These are phyloP conservation scores for Nemania sp. DNA, from an alignment of 2,329 filamentous ascomycete species.

Conservation along the genomic window DNA sequence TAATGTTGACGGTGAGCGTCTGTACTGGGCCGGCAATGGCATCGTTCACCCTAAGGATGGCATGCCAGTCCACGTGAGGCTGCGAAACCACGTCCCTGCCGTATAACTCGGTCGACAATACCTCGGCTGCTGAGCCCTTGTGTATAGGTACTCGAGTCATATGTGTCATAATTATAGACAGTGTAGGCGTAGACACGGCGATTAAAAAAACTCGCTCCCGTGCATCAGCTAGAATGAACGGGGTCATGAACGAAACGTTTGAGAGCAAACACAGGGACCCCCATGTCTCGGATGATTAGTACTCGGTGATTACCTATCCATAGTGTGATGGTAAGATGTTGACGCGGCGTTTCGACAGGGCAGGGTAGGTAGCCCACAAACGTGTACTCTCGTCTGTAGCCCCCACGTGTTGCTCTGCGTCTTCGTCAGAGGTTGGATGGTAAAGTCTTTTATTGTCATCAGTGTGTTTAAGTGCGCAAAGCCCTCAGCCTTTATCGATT, in stretches of 20 bases:
- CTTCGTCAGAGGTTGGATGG: conserved; percentile 8
- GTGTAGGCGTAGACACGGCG: no score
- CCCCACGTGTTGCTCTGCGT: conserved; percentile 15
- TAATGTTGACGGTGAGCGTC: conserved; percentile 37
- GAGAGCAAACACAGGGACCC: no score
- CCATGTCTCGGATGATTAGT: no score
- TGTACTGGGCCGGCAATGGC: conserved; percentile 37
- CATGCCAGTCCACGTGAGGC: conserved; percentile 45
- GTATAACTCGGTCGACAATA: conserved; percentile 11
- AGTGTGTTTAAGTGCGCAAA: no score
- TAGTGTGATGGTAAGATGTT: neutral
- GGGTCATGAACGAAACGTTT: no score
- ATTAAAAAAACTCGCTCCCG: no score
- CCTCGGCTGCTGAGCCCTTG: neutral
- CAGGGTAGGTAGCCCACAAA: neutral
- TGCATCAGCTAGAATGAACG: no score
- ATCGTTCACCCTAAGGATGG: conserved; percentile 43
- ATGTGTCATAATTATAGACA: neutral
- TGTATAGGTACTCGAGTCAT: neutral
- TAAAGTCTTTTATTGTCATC: neutral
- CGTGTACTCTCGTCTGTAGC: neutral
- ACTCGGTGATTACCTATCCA: no score
- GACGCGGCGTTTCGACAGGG: neutral
- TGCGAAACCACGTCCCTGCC: conserved; percentile 21
- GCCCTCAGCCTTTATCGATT: no score